phyloP scores from a whole-genome alignment of 148 eudicot genomes.

The Nepenthes mirabilis region DNA sequence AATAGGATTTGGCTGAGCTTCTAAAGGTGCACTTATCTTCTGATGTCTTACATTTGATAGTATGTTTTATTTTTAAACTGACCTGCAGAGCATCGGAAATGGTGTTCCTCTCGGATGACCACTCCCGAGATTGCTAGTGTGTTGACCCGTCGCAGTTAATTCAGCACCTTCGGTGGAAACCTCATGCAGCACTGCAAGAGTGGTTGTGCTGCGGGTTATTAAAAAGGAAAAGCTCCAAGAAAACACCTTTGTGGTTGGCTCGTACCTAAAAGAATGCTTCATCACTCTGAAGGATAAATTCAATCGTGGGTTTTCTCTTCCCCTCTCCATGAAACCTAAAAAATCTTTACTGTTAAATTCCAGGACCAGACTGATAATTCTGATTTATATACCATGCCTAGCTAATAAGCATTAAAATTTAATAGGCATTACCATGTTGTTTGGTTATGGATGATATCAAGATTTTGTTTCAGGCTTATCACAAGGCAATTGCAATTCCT shows the following conservation, averaged over 20 bases:
- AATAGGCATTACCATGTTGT: too few species aligned
- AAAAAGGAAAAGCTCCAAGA: slow-evolving; percentile 87
- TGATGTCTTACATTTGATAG: not conserved
- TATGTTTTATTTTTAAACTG: not conserved
- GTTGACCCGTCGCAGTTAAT: slow-evolving; percentile 67
- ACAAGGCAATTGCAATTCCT: too few species aligned
- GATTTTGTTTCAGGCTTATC: too few species aligned
- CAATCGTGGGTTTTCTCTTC: slow-evolving; percentile 39
- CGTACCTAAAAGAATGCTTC: slow-evolving; percentile 69
- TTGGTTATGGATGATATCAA: too few species aligned
- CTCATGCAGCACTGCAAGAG: slow-evolving; percentile 92
- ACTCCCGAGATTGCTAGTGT: slow-evolving; percentile 91
- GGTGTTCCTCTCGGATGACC: slow-evolving; percentile 96
- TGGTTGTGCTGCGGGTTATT: slow-evolving; percentile 79
- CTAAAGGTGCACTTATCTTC: too few species aligned
- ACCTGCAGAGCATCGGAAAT: slow-evolving; percentile 79
- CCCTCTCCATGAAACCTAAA: not conserved
- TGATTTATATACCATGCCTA: too few species aligned
- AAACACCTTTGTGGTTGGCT: slow-evolving; percentile 73
- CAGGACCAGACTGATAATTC: not conserved
- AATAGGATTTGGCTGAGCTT: too few species aligned
- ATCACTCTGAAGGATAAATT: slow-evolving; percentile 56
- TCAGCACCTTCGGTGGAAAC: slow-evolving; percentile 97
- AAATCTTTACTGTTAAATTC: not conserved
- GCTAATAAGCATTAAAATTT: too few species aligned